A percentile compares a stretch with the other conserved stretches of the same genome.
Conservation (phyloP, 805 yeast genomes). For the Yarrowia bubula region DNA sequence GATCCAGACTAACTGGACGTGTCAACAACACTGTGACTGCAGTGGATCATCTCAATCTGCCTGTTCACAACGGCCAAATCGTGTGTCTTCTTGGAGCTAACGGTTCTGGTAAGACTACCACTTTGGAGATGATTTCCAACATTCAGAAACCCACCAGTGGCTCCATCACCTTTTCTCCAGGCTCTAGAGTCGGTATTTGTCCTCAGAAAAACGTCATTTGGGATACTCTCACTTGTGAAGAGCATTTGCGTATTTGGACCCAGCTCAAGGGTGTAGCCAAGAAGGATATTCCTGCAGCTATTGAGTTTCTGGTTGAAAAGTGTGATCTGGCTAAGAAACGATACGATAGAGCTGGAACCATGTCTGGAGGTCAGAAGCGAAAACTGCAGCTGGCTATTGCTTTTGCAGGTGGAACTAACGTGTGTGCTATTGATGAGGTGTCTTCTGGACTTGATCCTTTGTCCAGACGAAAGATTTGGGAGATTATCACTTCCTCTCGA, state of each 20-base stretch:
- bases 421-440: slow-evolving; percentile 43
- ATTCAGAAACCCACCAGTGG: slow-evolving; percentile 37
- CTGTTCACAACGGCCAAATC: slow-evolving; percentile 38
- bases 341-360: slow-evolving; percentile 31
- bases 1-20: slow-evolving; percentile 12
- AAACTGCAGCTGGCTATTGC: slow-evolving; percentile 41
- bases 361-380: slow-evolving; percentile 42
- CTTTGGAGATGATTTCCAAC: slow-evolving; percentile 42
- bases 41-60: slow-evolving; percentile 35
- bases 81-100: slow-evolving; percentile 41
- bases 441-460: slow-evolving; percentile 43
- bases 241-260: slow-evolving; percentile 40
- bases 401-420: slow-evolving; percentile 41
- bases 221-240: slow-evolving; percentile 40
- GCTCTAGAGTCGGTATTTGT: slow-evolving; percentile 39
- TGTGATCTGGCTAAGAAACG: slow-evolving; percentile 38
- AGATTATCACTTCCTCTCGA: slow-evolving; percentile 37
- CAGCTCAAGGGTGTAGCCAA: slow-evolving; percentile 37
- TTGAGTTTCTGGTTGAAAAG: slow-evolving; percentile 32
- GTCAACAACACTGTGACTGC: slow-evolving; percentile 34
- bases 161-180: slow-evolving; percentile 31
- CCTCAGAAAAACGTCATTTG: slow-evolving; percentile 42
- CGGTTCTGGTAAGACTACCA: slow-evolving; percentile 44
- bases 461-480: slow-evolving; percentile 41
- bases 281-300: slow-evolving; percentile 29